phyloP scores from a whole-genome alignment of 179 eudicot species.

The Beta corolliflora region DNA sequence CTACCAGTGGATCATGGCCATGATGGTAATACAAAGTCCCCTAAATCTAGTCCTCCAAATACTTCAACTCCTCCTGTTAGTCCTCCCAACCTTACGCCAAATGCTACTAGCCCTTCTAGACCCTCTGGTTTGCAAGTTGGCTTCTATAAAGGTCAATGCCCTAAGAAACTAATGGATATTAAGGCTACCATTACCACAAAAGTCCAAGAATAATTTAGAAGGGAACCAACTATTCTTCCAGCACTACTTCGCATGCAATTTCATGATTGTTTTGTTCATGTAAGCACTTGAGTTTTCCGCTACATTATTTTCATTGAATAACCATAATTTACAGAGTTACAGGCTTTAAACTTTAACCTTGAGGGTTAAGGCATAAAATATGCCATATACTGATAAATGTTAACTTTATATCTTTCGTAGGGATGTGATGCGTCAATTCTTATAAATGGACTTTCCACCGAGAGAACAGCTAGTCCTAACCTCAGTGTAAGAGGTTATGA shows the following conservation, averaged over 20 bases:
- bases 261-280: slow-evolving; percentile 5
- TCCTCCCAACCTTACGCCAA: neutral
- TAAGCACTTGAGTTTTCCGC: neutral
- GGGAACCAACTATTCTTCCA: neutral
- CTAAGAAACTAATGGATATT: neutral
- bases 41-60: neutral
- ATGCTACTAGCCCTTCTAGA: neutral
- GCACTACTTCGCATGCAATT: neutral
- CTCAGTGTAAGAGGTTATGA: slow-evolving; percentile 39
- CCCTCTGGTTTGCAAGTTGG: neutral
- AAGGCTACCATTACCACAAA: neutral
- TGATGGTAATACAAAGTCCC: neutral
- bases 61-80: neutral
- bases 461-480: slow-evolving; percentile 43
- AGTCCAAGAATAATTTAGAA: neutral
- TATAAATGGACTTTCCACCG: slow-evolving; percentile 38
- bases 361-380: too few relatives aligned
- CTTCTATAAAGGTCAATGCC: neutral
- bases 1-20: neutral
- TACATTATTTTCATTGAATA: too few relatives aligned
- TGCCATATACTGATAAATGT: too few relatives aligned
- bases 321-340: too few relatives aligned
- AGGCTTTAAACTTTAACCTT: too few relatives aligned
- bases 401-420: neutral
- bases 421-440: slow-evolving; percentile 63